A percentile compares a stretch with the other conserved stretches of the same genome.
phyloP scores from a whole-genome alignment of 108 stramenopile genomes.

The Cylindrotheca closterium region DNA sequence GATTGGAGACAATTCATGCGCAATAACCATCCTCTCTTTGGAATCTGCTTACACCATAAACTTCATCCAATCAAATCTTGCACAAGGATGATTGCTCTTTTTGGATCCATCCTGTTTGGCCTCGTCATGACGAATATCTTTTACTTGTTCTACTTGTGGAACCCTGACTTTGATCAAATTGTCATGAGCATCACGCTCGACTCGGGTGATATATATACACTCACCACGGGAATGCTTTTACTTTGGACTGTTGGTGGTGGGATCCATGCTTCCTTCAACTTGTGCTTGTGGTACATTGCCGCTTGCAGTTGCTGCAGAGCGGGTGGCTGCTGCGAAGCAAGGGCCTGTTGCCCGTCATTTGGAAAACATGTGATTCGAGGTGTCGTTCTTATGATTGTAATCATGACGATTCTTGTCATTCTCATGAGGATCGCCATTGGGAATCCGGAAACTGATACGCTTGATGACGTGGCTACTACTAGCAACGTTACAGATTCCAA shows the following conservation, averaged over 20 bases:
- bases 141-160: constrained; percentile 52
- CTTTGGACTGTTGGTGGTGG: constrained; percentile 78
- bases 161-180: constrained; percentile 28
- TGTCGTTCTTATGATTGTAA: constrained; percentile 38
- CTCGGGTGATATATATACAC: constrained; percentile 2
- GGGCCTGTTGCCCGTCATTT: constrained; percentile 36
- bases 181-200: constrained; percentile 12
- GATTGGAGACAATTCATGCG: constrained; percentile 75
- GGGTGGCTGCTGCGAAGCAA: constrained; percentile 25
- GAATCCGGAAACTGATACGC: no score
- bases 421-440: constrained; percentile 46
- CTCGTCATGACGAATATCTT: constrained; percentile 74
- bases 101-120: constrained; percentile 74
- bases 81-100: constrained; percentile 64
- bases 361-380: constrained; percentile 51
- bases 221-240: constrained; percentile 52
- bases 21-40: constrained; percentile 86
- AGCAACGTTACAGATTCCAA: not conserved
- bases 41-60: constrained; percentile 68
- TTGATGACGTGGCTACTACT: not conserved
- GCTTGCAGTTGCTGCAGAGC: constrained; percentile 69
- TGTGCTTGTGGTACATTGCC: constrained; percentile 71
- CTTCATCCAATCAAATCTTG: constrained; percentile 60
- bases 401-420: constrained; percentile 52
- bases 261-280: constrained; percentile 65